phyloP scores from a whole-genome alignment of 116 monocot genomes.

The Phalaenopsis hybrid region DNA sequence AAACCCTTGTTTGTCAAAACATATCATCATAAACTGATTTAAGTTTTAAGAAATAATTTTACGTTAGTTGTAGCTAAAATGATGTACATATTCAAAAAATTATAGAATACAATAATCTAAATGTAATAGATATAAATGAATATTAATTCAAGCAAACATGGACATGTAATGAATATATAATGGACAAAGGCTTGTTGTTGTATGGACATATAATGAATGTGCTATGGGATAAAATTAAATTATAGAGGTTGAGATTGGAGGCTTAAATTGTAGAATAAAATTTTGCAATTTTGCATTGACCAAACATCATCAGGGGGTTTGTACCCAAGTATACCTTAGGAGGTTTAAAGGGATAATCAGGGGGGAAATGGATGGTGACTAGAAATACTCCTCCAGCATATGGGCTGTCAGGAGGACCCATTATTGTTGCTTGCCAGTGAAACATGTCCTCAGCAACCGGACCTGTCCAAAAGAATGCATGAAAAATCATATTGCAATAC shows the following conservation, averaged over 20 bases:
- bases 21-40: not conserved
- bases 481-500: not conserved
- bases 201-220: no score
- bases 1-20: not conserved
- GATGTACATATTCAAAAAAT: not conserved
- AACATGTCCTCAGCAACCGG: constrained; percentile 10
- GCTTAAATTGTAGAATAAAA: not conserved
- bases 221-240: not conserved
- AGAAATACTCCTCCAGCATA: constrained; percentile 19
- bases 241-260: not conserved
- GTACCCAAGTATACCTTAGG: constrained; percentile 14
- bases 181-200: not conserved
- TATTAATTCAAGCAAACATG: not conserved
- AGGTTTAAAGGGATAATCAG: constrained; percentile 21
- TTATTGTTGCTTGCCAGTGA: constrained; percentile 28
- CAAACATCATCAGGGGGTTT: not conserved
- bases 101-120: not conserved
- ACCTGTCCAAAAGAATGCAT: constrained; percentile 8
- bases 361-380: constrained; percentile 19
- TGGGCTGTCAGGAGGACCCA: constrained; percentile 19
- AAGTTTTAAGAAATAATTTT: not conserved
- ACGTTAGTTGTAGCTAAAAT: not conserved
- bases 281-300: not conserved
- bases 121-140: not conserved
- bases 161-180: not conserved